Evolutionary conservation across 108 stramenopile species (phyloP).

Genomic region (Phaeodactylum tricornutum): DNA sequence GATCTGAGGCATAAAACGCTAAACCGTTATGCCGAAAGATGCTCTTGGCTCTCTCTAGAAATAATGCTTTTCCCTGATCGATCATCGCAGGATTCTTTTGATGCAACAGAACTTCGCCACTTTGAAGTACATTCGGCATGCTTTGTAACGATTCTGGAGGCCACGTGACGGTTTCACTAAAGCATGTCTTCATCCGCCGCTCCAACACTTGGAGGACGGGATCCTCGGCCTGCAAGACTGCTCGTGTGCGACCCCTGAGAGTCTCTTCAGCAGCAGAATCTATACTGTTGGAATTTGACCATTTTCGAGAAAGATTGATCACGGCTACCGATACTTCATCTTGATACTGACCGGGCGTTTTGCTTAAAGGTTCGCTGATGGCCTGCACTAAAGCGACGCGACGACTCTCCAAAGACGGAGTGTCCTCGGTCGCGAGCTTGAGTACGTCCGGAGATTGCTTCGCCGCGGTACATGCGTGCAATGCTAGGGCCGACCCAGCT

Average conservation of each 20-base stretch:
- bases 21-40: constrained; percentile 13
- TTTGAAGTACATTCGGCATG: not conserved
- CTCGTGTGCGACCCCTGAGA: constrained; percentile 7
- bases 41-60: constrained; percentile 1
- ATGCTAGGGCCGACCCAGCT: constrained; percentile 45
- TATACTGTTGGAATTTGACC: not conserved
- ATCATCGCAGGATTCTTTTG: not conserved
- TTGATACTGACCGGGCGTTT: constrained; percentile 12
- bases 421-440: not conserved
- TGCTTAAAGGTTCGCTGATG: constrained; percentile 1
- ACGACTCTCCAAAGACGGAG: not conserved
- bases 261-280: not conserved
- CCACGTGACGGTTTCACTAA: not conserved
- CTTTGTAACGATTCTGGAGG: constrained; percentile 18
- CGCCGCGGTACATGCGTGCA: constrained; percentile 34
- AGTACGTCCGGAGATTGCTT: not conserved
- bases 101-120: not conserved
- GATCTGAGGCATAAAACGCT: constrained; percentile 19
- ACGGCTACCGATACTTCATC: constrained; percentile 18
- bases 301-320: constrained; percentile 23
- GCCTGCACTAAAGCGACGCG: constrained; percentile 9
- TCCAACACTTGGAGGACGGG: not conserved
- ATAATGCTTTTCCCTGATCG: not conserved
- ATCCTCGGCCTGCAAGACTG: constrained; percentile 1
- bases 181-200: not conserved